phyloP scores from a whole-genome alignment of 2,329 filamentous ascomycete genomes.

The Talaromyces sp. region DNA sequence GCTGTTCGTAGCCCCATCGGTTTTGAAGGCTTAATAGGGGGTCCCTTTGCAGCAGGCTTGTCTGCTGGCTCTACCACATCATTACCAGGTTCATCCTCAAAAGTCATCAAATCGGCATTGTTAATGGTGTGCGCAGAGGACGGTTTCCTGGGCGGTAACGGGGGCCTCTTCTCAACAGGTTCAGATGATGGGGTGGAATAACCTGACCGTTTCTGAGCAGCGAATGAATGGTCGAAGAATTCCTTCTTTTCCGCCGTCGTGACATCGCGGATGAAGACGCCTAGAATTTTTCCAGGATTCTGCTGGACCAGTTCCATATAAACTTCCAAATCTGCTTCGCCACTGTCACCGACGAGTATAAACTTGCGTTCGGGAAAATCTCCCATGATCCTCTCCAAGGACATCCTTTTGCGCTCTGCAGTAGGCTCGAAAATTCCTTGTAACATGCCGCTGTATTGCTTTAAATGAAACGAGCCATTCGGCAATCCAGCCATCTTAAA shows the following conservation, averaged over 20 bases:
- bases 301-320: constrained; percentile 89
- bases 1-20: constrained; percentile 41
- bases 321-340: constrained; percentile 93
- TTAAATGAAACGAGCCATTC: constrained; percentile 85
- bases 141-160: constrained; percentile 39
- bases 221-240: constrained; percentile 70
- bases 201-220: constrained; percentile 24
- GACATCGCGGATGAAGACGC: constrained; percentile 91
- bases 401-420: constrained; percentile 87
- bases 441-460: constrained; percentile 94
- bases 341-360: constrained; percentile 89
- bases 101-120: constrained; percentile 23
- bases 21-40: constrained; percentile 45
- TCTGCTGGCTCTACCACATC: constrained; percentile 19
- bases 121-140: constrained; percentile 21
- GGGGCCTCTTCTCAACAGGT: constrained; percentile 32
- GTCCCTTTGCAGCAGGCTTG: constrained; percentile 24
- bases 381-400: constrained; percentile 75
- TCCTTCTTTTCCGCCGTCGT: constrained; percentile 70
- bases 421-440: constrained; percentile 98
- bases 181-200: constrained; percentile 22
- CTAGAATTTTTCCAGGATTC: constrained; percentile 77
- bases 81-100: constrained; percentile 30
- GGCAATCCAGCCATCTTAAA: constrained; percentile 79
- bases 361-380: constrained; percentile 92